Base-by-base conservation (phyloP, 1,139 yeast species). In the Saccharomyces hybrid region DNA sequence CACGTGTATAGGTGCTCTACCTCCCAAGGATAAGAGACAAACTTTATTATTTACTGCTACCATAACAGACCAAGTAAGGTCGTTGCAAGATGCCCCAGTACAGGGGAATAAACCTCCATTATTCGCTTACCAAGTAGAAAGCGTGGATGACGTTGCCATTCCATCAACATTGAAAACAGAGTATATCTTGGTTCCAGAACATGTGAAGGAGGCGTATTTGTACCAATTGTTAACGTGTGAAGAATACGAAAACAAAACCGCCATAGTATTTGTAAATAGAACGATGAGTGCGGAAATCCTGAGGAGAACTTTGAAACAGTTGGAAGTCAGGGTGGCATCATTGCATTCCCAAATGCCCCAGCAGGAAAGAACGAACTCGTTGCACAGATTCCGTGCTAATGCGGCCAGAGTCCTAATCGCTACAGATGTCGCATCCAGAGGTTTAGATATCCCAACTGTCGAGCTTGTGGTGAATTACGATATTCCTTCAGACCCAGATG, bases 381-480 rank as follows among this genome's bases (percentile, higher is more conserved):
- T 93, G 57, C 98, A 91, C 61, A 77, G 98, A 66, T 93, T 93
- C 73, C 81, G 93, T 64, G 98, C 98, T 0, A 88, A 88, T 54
- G 97, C 96, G 2, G 98, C 98, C 0, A 79, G 95, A 52, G 87
- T 95, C 0, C 73, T 93, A 55, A 85, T 93, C 44, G 97, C 98
- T 2, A 93, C 99, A 0, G 99, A 93, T 70, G 96, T 93, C 7
- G 99, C 97, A 2, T 83, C 96, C 47, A 84, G 99, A 80, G 99
- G 99, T 71, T 79, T 93, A 62, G 99, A 93, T 79, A 93, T 93
- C 52, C 99, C 99, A 1, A 78, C 82, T 3, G 99, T 93, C 4
- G 93, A 84, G 65, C 75, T 91, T 62, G 99, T 95, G 44, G 74
- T 95, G 34, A 93, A 95, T 68, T 93, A 81, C 66, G 99, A 95